Evolutionary conservation across 2,329 filamentous ascomycete species (phyloP).

Genomic region (Aureobasidium sp.): DNA sequence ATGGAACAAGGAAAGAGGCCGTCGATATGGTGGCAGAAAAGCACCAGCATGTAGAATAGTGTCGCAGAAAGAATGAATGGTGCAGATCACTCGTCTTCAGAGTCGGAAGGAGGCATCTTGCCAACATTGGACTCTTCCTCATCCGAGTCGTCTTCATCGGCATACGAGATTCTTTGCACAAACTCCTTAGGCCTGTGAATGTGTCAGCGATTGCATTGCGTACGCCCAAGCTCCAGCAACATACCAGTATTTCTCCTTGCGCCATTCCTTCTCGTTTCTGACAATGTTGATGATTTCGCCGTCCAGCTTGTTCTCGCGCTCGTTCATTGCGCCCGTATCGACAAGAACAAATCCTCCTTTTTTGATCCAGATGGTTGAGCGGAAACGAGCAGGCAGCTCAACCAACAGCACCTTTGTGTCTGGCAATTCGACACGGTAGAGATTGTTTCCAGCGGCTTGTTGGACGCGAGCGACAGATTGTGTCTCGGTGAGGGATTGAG

Average conservation of each 20-base stretch:
- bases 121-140: conserved; percentile 75
- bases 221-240: not conserved
- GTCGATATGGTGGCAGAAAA: not conserved
- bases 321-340: conserved; percentile 60
- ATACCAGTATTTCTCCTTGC: conserved; percentile 77
- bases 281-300: conserved; percentile 94
- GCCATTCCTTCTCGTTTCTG: conserved; percentile 83
- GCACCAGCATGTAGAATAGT: conserved; percentile 18
- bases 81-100: conserved; percentile 52
- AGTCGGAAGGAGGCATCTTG: conserved; percentile 76
- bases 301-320: conserved; percentile 66
- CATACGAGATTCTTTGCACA: conserved; percentile 51
- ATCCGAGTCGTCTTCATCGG: conserved; percentile 56
- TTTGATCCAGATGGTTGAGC: conserved; percentile 90
- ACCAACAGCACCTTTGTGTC: conserved; percentile 60
- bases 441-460: conserved; percentile 79
- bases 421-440: conserved; percentile 73
- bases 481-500: conserved; percentile 45
- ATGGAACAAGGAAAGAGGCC: conserved; percentile 44
- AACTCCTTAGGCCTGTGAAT: conserved; percentile 26
- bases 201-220: not conserved
- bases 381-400: conserved; percentile 77
- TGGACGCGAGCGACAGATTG: conserved; percentile 68
- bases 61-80: not conserved
- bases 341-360: conserved; percentile 81